Evolutionary conservation across 257 asterid species (phyloP).

Genomic region (Petunia axillaris): DNA sequence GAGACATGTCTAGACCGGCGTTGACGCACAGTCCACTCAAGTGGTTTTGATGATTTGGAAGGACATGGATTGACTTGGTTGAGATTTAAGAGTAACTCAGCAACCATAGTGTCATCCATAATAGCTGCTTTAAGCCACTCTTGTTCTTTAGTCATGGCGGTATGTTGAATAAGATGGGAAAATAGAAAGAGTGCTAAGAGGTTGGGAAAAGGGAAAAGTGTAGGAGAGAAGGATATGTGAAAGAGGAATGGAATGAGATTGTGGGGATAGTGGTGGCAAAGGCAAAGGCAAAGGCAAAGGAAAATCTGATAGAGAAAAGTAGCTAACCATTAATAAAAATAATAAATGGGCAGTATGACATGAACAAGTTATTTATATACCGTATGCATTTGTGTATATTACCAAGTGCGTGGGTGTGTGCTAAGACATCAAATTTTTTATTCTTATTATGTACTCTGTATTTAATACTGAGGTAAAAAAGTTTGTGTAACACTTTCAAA

Average conservation of each 20-base stretch:
- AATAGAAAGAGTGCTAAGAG: constrained; percentile 18
- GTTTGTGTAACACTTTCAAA: no score
- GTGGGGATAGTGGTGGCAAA: constrained; percentile 29
- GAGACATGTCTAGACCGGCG: constrained; percentile 60
- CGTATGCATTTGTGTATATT: neutral
- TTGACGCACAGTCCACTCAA: constrained; percentile 73
- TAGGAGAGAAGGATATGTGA: constrained; percentile 42
- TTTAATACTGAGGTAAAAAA: no score
- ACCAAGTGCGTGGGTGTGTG: neutral
- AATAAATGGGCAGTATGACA: constrained; percentile 17
- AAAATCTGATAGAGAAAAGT: constrained; percentile 13
- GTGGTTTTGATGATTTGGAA: constrained; percentile 28
- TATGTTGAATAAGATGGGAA: neutral
- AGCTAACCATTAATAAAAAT: neutral
- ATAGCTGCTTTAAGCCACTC: constrained; percentile 69
- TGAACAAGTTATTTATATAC: neutral
- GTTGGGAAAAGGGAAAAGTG: constrained; percentile 22
- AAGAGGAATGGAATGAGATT: constrained; percentile 37
- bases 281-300: constrained; percentile 31
- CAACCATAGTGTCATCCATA: constrained; percentile 62
- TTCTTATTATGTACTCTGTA: no score
- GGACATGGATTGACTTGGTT: constrained; percentile 37
- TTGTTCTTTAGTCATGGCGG: constrained; percentile 51
- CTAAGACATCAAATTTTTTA: neutral
- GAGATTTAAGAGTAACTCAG: constrained; percentile 55